A percentile compares a stretch with the other conserved stretches of the same genome.
Evolutionary conservation across 441 rosid genomes (phyloP).

Genomic region (Jatropha podagrica): DNA sequence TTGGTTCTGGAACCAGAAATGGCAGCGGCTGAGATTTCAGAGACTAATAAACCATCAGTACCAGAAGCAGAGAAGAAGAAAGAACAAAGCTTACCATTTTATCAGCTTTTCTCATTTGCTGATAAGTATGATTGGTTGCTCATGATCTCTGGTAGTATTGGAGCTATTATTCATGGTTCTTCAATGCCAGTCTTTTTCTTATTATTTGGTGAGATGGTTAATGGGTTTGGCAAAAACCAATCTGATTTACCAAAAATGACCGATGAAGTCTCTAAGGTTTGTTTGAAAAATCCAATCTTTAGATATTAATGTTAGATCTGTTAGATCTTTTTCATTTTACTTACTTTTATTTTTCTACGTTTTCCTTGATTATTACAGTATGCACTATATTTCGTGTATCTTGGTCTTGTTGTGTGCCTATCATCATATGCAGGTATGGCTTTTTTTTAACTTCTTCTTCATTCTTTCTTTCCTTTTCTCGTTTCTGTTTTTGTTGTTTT

Average conservation of each 20-base stretch:
- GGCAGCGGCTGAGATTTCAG: conserved; percentile 49
- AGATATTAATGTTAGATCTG: conserved; percentile 39
- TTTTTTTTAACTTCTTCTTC: background rate
- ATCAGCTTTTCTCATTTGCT: conserved; percentile 86
- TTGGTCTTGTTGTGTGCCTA: conserved; percentile 92
- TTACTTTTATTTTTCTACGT: background rate
- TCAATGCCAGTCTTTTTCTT: conserved; percentile 95
- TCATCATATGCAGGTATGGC: conserved; percentile 89
- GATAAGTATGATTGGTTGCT: conserved; percentile 77
- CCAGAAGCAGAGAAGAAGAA: conserved; percentile 94
- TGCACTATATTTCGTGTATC: conserved; percentile 91
- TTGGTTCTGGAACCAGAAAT: conserved; percentile 29
- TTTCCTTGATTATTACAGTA: conserved; percentile 52
- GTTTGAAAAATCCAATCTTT: background rate
- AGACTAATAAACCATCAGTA: conserved; percentile 31
- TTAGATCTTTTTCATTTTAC: conserved; percentile 32
- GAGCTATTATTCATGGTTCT: conserved; percentile 94
- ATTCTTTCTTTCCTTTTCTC: background rate
- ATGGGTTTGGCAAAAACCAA: conserved; percentile 96
- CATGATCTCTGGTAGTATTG: conserved; percentile 78
- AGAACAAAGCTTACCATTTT: conserved; percentile 90
- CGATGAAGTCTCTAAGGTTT: conserved; percentile 84
- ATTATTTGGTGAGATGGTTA: conserved; percentile 93
- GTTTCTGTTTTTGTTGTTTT: conserved; percentile 13
- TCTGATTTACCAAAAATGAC: conserved; percentile 83